Evolutionary conservation across 176 grass and related monocot genomes (phyloP).

Genomic region (Guadua angustifolia): DNA sequence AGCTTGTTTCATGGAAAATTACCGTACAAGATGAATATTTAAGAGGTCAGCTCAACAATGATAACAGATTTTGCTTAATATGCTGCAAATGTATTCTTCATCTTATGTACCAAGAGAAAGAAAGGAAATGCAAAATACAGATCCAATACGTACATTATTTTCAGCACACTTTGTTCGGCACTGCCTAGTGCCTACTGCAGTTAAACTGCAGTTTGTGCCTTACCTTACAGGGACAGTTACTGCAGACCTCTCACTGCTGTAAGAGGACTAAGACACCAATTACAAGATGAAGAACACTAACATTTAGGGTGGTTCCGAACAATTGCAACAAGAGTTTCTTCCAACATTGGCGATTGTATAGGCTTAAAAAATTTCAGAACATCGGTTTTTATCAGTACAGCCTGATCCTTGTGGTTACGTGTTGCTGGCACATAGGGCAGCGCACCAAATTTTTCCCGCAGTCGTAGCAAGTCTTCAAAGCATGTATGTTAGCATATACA

Average conservation of each 20-base stretch:
- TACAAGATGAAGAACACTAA: not conserved
- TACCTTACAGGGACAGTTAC: not conserved
- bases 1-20: not conserved
- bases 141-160: constrained; percentile 43
- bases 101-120: constrained; percentile 32
- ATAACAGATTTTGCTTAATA: not conserved
- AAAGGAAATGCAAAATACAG: not conserved
- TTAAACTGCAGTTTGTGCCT: not conserved
- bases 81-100: not conserved
- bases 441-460: constrained; percentile 69
- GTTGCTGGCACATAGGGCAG: constrained; percentile 83
- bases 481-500: constrained; percentile 30
- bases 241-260: not conserved
- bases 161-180: not conserved
- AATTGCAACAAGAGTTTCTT: constrained; percentile 28
- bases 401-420: constrained; percentile 87
- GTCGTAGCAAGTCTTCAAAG: constrained; percentile 82
- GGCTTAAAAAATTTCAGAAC: constrained; percentile 20
- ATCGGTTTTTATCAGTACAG: constrained; percentile 63
- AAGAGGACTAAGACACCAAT: too few species aligned
- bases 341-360: constrained; percentile 22
- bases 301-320: constrained; percentile 13
- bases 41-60: not conserved
- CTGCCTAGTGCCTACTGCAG: too few species aligned
- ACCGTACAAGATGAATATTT: not conserved